Evolutionary conservation across 345 rosid genomes (phyloP).

Genomic region (Gossypioides kirkii): DNA sequence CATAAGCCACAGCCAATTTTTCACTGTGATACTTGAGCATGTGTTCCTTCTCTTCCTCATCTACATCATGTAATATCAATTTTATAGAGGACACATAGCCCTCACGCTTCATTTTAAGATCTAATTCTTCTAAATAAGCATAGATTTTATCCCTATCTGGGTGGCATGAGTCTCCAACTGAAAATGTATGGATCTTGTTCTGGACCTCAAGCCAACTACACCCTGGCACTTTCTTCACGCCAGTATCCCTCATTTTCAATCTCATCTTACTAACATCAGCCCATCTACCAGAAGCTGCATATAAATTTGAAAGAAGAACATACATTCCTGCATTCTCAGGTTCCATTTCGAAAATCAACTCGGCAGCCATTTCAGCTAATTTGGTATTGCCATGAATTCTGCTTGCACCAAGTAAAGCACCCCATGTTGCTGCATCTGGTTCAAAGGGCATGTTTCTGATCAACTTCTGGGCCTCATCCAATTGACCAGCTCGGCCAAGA

Average conservation of each 20-base stretch:
- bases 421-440: constrained; percentile 76
- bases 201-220: constrained; percentile 69
- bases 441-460: constrained; percentile 55
- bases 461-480: constrained; percentile 54
- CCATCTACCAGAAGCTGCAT: constrained; percentile 67
- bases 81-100: constrained; percentile 52
- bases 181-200: constrained; percentile 55
- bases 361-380: constrained; percentile 60
- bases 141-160: constrained; percentile 53
- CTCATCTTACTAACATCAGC: constrained; percentile 55
- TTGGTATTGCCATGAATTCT: constrained; percentile 57
- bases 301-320: constrained; percentile 62
- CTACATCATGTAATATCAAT: constrained; percentile 68
- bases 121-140: constrained; percentile 52
- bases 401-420: constrained; percentile 78
- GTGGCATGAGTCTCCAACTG: constrained; percentile 52
- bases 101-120: constrained; percentile 51
- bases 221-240: constrained; percentile 62
- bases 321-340: constrained; percentile 74
- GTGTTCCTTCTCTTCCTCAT: constrained; percentile 68
- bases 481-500: constrained; percentile 64
- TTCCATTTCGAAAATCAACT: constrained; percentile 51
- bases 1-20: constrained; percentile 62
- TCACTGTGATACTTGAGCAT: constrained; percentile 72
- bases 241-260: constrained; percentile 53